Evolutionary conservation across 2,329 filamentous ascomycete species (phyloP).

Genomic region (Fusarium nisikadoi): DNA sequence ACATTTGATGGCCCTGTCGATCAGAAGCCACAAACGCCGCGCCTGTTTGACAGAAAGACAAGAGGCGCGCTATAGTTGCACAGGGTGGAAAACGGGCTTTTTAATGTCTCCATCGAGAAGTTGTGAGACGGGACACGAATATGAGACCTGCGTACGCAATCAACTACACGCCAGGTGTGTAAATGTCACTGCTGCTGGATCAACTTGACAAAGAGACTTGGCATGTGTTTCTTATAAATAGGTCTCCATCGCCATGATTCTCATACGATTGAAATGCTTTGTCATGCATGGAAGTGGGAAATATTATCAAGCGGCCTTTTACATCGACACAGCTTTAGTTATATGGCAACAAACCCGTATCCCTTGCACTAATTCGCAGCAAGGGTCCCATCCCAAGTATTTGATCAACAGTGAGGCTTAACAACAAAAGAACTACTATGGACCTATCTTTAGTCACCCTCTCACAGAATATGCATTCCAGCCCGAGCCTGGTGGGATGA

Average conservation of each 20-base stretch:
- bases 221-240: not conserved
- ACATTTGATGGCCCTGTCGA: conserved; percentile 24
- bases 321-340: not conserved
- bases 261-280: not conserved
- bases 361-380: conserved; percentile 4
- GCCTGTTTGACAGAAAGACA: conserved; percentile 19
- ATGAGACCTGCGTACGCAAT: conserved; percentile 33
- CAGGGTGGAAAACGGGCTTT: conserved; percentile 1
- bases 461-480: conserved; percentile 19
- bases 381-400: not conserved
- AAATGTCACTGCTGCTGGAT: not conserved
- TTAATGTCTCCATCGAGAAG: not conserved
- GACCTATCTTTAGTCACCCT: not conserved
- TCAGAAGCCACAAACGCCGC: conserved; percentile 20
- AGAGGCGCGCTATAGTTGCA: conserved; percentile 4
- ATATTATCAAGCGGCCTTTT: not conserved
- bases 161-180: not conserved
- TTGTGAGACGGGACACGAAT: conserved; percentile 28
- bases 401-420: conserved; percentile 10
- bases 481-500: not conserved
- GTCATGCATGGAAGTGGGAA: not conserved
- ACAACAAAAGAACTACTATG: not conserved
- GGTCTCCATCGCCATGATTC: not conserved
- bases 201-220: not conserved
- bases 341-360: not conserved